phyloP scores from a whole-genome alignment of 306 rosid species.

The Hippophae gyantsensis region DNA sequence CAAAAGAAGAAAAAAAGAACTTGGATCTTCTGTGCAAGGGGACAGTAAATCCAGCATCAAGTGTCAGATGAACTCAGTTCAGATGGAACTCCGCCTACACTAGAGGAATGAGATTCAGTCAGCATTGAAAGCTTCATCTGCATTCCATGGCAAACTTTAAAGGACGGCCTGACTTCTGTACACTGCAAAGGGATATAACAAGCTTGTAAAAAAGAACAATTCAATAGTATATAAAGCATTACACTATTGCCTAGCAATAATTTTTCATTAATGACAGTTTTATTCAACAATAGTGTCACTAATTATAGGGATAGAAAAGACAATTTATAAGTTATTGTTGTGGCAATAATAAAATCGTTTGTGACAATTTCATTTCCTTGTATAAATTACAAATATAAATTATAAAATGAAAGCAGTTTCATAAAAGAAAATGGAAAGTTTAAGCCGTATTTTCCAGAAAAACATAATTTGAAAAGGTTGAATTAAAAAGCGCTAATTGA shows the following conservation, averaged over 20 bases:
- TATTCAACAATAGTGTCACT: too few species aligned
- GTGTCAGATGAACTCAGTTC: constrained; percentile 62
- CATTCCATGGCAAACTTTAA: constrained; percentile 47
- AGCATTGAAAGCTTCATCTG: constrained; percentile 58
- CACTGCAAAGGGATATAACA: constrained; percentile 31
- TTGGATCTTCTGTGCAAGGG: constrained; percentile 33
- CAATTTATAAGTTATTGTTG: too few species aligned
- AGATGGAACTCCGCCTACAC: constrained; percentile 48
- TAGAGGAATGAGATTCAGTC: constrained; percentile 46
- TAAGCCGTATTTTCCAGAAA: too few species aligned
- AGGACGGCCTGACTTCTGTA: constrained; percentile 46
- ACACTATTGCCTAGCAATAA: too few species aligned
- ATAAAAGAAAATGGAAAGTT: too few species aligned
- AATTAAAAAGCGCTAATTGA: too few species aligned
- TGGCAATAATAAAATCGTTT: too few species aligned
- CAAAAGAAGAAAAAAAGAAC: constrained; percentile 30
- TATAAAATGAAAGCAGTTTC: background rate
- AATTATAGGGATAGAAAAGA: too few species aligned
- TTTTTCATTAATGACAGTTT: too few species aligned
- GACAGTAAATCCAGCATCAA: constrained; percentile 47
- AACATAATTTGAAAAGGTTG: too few species aligned
- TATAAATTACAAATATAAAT: constrained; percentile 6
- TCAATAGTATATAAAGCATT: too few species aligned
- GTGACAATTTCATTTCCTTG: constrained; percentile 7
- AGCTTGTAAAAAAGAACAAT: background rate